These are phyloP conservation scores for Brassica juncea DNA, from an alignment of 345 rosid species.

Conservation along the genomic window DNA sequence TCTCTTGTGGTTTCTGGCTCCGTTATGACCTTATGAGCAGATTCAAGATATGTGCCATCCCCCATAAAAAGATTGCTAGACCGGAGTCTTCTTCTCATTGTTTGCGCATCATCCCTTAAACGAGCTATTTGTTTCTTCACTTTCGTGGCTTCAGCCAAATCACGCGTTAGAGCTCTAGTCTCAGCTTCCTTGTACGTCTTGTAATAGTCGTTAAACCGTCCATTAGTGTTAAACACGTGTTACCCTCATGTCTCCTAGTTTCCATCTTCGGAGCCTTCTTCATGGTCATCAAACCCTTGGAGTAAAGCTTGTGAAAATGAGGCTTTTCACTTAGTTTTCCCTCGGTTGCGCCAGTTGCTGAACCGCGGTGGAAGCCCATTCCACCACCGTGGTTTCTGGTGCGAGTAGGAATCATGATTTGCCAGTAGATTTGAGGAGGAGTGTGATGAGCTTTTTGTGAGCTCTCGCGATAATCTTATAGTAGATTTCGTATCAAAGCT, in stretches of 20 bases:
- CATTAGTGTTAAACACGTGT: neutral
- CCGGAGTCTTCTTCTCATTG: neutral
- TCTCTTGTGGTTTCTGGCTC: neutral
- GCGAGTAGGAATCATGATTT: neutral
- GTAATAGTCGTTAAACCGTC: neutral
- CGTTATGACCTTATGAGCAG: neutral
- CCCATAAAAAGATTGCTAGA: neutral
- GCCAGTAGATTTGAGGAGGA: neutral
- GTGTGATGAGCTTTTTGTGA: neutral
- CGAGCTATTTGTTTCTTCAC: neutral
- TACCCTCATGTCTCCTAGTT: neutral
- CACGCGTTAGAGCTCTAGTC: neutral
- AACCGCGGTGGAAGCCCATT: neutral
- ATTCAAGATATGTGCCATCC: neutral
- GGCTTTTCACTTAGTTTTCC: neutral
- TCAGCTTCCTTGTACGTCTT: neutral
- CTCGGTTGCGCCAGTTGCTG: neutral
- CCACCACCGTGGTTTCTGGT: neutral
- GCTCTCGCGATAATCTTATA: neutral
- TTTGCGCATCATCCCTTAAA: neutral
- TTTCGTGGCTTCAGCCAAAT: neutral
- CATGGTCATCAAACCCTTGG: neutral
- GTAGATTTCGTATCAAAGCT: neutral
- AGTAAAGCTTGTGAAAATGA: neutral
- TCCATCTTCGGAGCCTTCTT: neutral